Percentiles rank a stretch among this genome's conserved stretches.
phyloP scores from a whole-genome alignment of 257 asterid species.

The Salvia splendens region DNA sequence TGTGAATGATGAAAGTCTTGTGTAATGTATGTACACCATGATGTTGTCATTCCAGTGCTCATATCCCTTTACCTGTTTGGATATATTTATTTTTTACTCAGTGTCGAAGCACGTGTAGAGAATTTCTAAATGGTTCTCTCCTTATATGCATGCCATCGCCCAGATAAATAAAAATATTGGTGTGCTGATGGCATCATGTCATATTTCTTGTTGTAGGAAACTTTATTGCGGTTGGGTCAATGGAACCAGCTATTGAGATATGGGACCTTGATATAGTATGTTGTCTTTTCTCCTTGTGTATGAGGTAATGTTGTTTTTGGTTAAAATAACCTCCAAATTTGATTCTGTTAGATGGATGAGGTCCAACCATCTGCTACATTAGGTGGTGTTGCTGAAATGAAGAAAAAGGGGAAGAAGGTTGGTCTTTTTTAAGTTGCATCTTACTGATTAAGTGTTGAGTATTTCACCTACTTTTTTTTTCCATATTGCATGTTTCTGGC shows the following conservation, averaged over 20 bases:
- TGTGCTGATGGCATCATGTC: conserved; percentile 18
- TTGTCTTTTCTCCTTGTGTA: conserved; percentile 10
- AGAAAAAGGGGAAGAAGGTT: conserved; percentile 80
- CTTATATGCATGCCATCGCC: neutral
- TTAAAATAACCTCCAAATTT: conserved; percentile 23
- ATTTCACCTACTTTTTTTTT: too few relatives aligned
- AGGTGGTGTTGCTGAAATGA: conserved; percentile 77
- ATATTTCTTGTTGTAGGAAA: conserved; percentile 55
- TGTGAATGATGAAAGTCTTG: neutral
- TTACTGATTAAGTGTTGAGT: too few relatives aligned
- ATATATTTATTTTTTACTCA: neutral
- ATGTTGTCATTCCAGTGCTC: neutral
- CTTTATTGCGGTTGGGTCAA: conserved; percentile 86
- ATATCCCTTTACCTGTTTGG: neutral
- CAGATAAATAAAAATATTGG: neutral
- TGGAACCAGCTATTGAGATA: conserved; percentile 90
- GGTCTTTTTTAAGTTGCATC: neutral
- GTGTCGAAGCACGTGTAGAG: neutral
- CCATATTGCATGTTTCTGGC: neutral
- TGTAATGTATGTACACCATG: neutral
- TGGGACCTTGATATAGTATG: conserved; percentile 97
- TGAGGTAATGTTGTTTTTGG: neutral
- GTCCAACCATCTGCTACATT: conserved; percentile 76
- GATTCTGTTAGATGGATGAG: conserved; percentile 70
- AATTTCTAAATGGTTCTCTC: neutral